phyloP scores from a whole-genome alignment of 441 rosid genomes.

The Erodium chrysanthum region DNA sequence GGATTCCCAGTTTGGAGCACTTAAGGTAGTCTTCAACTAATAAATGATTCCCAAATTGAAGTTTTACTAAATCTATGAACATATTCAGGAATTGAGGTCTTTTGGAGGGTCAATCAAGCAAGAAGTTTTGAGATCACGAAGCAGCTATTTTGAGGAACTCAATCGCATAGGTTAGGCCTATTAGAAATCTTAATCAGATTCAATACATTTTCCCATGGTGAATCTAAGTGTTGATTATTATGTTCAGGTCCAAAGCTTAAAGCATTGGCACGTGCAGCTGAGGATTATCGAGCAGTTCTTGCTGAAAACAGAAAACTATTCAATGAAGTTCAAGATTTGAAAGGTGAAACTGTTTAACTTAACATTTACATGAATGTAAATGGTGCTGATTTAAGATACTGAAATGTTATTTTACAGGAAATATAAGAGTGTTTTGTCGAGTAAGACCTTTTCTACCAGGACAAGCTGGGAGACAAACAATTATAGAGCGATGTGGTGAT shows the following conservation, averaged over 20 bases:
- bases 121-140: conserved; percentile 48
- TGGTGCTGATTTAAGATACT: not conserved
- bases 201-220: not conserved
- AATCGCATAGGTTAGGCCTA: conserved; percentile 36
- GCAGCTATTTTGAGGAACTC: conserved; percentile 44
- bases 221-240: conserved; percentile 14
- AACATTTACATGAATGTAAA: not conserved
- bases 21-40: conserved; percentile 42
- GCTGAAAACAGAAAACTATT: conserved; percentile 54
- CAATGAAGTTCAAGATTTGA: conserved; percentile 67
- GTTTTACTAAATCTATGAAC: conserved; percentile 11
- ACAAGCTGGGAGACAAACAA: conserved; percentile 45
- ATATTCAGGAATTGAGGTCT: conserved; percentile 51
- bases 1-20: conserved; percentile 37
- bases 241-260: conserved; percentile 45
- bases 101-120: conserved; percentile 47
- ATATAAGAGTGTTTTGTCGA: conserved; percentile 87
- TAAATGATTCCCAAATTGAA: conserved; percentile 11
- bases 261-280: conserved; percentile 56
- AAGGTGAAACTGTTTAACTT: conserved; percentile 33
- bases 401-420: conserved; percentile 31
- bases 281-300: conserved; percentile 49
- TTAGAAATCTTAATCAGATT: conserved; percentile 10
- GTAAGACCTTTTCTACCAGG: conserved; percentile 69
- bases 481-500: conserved; percentile 55